Base-by-base conservation (phyloP, 2,329 filamentous ascomycete genomes). In the Pseudonectria buxi region DNA sequence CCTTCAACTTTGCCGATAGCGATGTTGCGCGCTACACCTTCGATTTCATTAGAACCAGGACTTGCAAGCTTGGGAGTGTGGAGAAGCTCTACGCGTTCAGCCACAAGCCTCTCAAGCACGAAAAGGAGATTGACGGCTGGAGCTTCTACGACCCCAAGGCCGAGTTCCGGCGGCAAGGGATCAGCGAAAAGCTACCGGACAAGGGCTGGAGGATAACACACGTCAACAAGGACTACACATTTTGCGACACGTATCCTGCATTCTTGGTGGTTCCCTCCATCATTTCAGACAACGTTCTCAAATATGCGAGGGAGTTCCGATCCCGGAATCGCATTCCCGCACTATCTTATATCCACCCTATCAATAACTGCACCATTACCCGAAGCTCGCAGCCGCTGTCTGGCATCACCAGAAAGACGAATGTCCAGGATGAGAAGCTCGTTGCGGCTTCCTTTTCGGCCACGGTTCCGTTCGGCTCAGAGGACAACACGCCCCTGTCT, bases 301-400 rank as follows among this genome's bases (percentile, higher is more conserved):
- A 95, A 55, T 94, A 98, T 56, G 92, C 89, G 16, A 84, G 81
- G 40, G 77, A 81, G 43, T 96, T 94, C 62, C 83, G 92, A 33
- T 96, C 92, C 1, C 78, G 89, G 40, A 80, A 83, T 44, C 81
- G 92, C 41, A 89, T 98, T 59, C 92, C 92, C 2, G 84, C 81
- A 4, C 67, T 98, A 26, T 88, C 88, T 14, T 98, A 98, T 60
- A 77, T 95, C n/a, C 92, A 98, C 59, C 86, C 87, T 0, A 72
- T 95, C 51, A 98, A 96, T 58, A 95, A 94, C 58, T 96, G 92
- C 61, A 92, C 89, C 15, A 95, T 98, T 45, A 95, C 90, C 2
- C 76, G 92, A 56, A 94, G 88, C 55, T 94, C 90, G 4, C 92
- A 98, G 57, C 92, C 92, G 0, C 70, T 90, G 38, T 84, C 90